These are phyloP conservation scores for Termitomyces sp. DNA, from an alignment of 768 basidiomycete species.

Conservation along the genomic window DNA sequence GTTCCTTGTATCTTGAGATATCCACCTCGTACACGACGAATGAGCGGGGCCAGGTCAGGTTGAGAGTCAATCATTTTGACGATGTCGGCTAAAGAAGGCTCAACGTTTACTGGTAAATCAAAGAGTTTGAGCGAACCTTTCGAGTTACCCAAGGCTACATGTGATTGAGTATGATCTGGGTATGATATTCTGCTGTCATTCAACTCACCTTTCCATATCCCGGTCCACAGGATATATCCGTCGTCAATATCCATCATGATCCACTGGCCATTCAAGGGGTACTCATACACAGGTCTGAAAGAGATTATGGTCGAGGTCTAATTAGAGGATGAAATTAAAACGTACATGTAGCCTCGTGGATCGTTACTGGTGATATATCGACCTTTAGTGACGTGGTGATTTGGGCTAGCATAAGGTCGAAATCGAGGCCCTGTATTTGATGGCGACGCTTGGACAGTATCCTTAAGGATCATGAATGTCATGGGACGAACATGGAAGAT, in stretches of 20 bases:
- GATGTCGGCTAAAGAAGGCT: slow-evolving; percentile 65
- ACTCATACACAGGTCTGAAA: slow-evolving; percentile 79
- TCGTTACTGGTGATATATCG: slow-evolving; percentile 90
- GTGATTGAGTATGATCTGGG: slow-evolving; percentile 12
- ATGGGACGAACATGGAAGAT: background rate
- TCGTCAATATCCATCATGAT: slow-evolving; percentile 97
- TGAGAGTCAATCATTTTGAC: slow-evolving; percentile 92
- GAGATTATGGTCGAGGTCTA: background rate
- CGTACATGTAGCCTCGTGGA: slow-evolving; percentile 85
- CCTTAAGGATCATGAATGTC: slow-evolving; percentile 24
- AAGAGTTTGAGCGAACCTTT: slow-evolving; percentile 52
- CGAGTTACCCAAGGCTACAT: slow-evolving; percentile 77
- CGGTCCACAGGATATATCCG: slow-evolving; percentile 89
- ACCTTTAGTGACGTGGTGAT: slow-evolving; percentile 81
- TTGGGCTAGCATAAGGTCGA: slow-evolving; percentile 70
- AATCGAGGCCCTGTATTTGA: slow-evolving; percentile 41
- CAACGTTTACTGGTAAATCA: slow-evolving; percentile 10
- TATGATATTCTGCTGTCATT: background rate
- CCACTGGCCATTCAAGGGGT: slow-evolving; percentile 86
- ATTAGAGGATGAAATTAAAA: background rate
- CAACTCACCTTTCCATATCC: slow-evolving; percentile 87
- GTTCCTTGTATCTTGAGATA: slow-evolving; percentile 93
- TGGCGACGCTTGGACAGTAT: slow-evolving; percentile 39
- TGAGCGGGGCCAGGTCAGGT: slow-evolving; percentile 78
- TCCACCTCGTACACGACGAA: slow-evolving; percentile 82